phyloP scores from a whole-genome alignment of 495 filamentous ascomycete species.

The Saxophila tyrrhenica region DNA sequence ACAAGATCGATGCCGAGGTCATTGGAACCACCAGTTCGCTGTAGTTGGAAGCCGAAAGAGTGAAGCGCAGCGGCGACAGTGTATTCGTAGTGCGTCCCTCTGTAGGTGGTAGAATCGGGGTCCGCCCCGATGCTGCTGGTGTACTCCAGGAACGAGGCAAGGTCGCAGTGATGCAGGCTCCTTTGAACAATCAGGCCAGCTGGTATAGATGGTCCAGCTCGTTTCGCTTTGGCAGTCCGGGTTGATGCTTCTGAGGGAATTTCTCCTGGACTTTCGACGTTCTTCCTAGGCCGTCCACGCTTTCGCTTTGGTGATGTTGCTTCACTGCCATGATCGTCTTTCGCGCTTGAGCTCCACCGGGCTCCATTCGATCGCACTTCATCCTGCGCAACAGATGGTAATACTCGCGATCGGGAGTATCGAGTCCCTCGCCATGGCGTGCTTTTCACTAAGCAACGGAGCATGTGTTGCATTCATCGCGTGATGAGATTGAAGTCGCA shows the following conservation, averaged over 20 bases:
- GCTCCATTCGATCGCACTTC: neutral
- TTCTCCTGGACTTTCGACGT: neutral
- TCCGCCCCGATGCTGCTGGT: constrained; percentile 46
- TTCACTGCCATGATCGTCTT: neutral
- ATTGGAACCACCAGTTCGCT: constrained; percentile 58
- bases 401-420: neutral
- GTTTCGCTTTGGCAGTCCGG: neutral
- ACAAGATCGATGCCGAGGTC: constrained; percentile 79
- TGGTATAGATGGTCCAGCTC: neutral
- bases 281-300: neutral
- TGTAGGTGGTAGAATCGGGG: constrained; percentile 41
- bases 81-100: constrained; percentile 68
- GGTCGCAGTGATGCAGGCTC: constrained; percentile 43
- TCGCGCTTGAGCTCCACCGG: neutral
- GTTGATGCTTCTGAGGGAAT: neutral
- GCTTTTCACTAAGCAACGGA: constrained; percentile 3
- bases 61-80: constrained; percentile 52
- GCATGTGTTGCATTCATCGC: constrained; percentile 3
- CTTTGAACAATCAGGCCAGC: neutral
- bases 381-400: neutral
- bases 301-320: neutral
- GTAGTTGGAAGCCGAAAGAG: constrained; percentile 52
- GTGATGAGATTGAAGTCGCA: too few species aligned
- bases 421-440: neutral
- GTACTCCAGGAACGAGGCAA: constrained; percentile 62